Conservation (phyloP, 225 moss, liverwort and hornwort genomes). For the Ulota crispa region DNA sequence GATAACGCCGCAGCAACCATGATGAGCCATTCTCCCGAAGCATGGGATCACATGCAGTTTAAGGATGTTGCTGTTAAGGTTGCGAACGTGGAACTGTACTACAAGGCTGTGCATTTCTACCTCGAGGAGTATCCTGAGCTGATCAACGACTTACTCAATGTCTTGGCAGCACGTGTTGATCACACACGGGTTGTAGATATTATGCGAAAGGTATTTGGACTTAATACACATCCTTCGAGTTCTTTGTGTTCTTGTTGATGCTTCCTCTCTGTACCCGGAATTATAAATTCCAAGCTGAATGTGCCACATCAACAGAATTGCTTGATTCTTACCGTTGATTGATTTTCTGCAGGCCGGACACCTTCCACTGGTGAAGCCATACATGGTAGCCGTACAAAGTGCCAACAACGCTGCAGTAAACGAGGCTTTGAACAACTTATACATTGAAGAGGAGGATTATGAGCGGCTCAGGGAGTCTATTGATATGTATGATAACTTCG, state of each 20-base stretch:
- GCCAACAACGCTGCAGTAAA: constrained; percentile 91
- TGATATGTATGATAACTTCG: constrained; percentile 98
- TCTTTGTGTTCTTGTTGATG: background rate
- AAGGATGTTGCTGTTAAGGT: constrained; percentile 98
- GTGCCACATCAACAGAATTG: background rate
- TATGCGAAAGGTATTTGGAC: constrained; percentile 75
- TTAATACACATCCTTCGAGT: background rate
- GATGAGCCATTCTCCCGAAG: constrained; percentile 98
- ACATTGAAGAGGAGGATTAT: constrained; percentile 97
- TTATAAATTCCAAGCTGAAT: background rate
- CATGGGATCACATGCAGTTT: constrained; percentile 99
- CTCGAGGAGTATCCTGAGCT: constrained; percentile 90
- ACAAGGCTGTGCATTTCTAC: constrained; percentile 93
- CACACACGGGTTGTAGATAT: constrained; percentile 97
- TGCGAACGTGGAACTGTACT: constrained; percentile 94
- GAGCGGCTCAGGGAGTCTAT: constrained; percentile 93
- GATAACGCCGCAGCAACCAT: constrained; percentile 98
- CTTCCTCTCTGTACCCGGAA: background rate
- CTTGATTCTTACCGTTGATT: background rate
- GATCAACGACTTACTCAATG: constrained; percentile 96
- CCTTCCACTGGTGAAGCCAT: constrained; percentile 92
- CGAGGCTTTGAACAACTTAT: constrained; percentile 93
- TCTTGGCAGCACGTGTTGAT: constrained; percentile 87
- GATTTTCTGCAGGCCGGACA: constrained; percentile 73
- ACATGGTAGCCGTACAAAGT: constrained; percentile 97